A percentile compares a stretch with the other conserved stretches of the same genome.
Evolutionary conservation across 768 basidiomycete species (phyloP).

Genomic region (Suillus fuscotomentosus): DNA sequence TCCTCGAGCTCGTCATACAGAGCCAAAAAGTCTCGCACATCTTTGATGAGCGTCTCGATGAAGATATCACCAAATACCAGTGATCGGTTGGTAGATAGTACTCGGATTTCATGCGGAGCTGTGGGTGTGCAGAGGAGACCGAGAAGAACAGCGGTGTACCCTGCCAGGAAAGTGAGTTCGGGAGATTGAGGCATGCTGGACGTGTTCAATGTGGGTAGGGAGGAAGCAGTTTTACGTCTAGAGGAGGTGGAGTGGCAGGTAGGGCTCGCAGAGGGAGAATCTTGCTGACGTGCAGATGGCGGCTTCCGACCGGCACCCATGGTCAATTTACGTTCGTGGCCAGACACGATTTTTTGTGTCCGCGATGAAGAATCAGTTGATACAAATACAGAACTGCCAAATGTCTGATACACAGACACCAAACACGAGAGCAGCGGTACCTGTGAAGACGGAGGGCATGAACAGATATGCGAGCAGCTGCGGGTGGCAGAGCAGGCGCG

Average conservation of each 20-base stretch:
- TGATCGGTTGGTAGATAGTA: conserved; percentile 33
- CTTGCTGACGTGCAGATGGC: background rate
- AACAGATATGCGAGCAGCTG: conserved; percentile 51
- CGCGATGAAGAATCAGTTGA: background rate
- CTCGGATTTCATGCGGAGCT: conserved; percentile 30
- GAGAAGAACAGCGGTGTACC: conserved; percentile 75
- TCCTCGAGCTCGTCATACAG: conserved; percentile 38
- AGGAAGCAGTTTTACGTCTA: background rate
- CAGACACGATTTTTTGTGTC: background rate
- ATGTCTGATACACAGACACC: background rate
- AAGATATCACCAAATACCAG: conserved; percentile 29
- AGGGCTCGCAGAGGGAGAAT: background rate
- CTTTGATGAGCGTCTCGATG: conserved; percentile 32
- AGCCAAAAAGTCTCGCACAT: conserved; percentile 40
- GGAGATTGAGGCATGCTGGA: conserved; percentile 32
- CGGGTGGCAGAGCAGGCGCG: conserved; percentile 49
- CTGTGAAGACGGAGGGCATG: conserved; percentile 49
- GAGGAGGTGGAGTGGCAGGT: background rate
- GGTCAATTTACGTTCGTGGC: background rate
- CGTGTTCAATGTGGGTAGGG: conserved; percentile 44
- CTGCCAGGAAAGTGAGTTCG: conserved; percentile 57
- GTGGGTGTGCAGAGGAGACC: conserved; percentile 43
- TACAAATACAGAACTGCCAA: background rate
- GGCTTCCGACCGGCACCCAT: background rate
- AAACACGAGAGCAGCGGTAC: background rate